These are phyloP conservation scores for Silene conica DNA, from an alignment of 148 eudicot genomes.

Conservation along the genomic window DNA sequence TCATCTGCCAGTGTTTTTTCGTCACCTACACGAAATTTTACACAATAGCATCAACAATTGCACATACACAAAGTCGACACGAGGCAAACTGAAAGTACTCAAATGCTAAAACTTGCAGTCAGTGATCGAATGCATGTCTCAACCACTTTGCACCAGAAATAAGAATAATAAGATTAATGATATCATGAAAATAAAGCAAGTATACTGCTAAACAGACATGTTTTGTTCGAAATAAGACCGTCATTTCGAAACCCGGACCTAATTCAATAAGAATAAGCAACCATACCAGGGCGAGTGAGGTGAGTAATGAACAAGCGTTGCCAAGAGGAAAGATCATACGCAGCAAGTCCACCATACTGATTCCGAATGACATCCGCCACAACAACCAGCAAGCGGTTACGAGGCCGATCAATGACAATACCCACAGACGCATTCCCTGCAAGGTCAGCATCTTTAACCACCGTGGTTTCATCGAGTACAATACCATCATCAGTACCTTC, in stretches of 20 bases:
- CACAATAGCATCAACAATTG: background rate
- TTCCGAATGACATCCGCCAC: conserved; percentile 57
- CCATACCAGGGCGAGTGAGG: conserved; percentile 56
- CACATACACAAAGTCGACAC: background rate
- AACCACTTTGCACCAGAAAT: too few species aligned
- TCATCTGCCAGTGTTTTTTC: conserved; percentile 79
- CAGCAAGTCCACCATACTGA: conserved; percentile 66
- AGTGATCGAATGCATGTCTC: too few species aligned
- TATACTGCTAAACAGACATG: too few species aligned
- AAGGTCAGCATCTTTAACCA: conserved; percentile 45
- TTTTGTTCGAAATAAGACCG: too few species aligned
- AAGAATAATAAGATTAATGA: too few species aligned
- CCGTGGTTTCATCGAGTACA: conserved; percentile 42
- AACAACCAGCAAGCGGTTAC: conserved; percentile 64
- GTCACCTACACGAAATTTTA: conserved; percentile 33
- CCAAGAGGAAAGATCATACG: conserved; percentile 77
- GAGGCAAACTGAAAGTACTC: background rate
- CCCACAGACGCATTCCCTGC: conserved; percentile 66
- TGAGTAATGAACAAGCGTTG: conserved; percentile 56
- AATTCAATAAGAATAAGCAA: background rate
- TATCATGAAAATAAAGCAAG: too few species aligned
- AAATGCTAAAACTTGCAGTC: too few species aligned
- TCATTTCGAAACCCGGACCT: too few species aligned
- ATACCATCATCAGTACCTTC: background rate
- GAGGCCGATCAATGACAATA: conserved; percentile 43